These are phyloP conservation scores for Hypoxylon lienhwacheense DNA, from an alignment of 495 filamentous ascomycete species.

Conservation along the genomic window DNA sequence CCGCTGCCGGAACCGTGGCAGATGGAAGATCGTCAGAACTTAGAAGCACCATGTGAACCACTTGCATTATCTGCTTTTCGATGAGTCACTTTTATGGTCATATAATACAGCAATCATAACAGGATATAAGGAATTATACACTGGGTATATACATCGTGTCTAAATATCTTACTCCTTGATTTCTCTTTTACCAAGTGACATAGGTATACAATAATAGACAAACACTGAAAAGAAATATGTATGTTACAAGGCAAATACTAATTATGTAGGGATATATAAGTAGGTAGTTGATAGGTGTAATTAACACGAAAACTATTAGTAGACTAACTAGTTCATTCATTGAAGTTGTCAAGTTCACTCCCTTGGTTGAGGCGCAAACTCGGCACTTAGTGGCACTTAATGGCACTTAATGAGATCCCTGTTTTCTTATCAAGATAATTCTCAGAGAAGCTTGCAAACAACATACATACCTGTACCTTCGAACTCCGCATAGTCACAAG, in stretches of 20 bases:
- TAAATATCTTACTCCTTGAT: too few species aligned
- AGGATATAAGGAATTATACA: too few species aligned
- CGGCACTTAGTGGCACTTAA: too few species aligned
- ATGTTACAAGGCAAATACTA: background rate
- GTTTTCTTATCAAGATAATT: conserved; percentile 9
- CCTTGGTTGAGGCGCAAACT: conserved; percentile 22
- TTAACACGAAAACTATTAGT: too few species aligned
- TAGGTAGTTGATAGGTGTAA: too few species aligned
- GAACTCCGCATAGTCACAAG: too few species aligned
- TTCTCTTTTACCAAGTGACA: too few species aligned
- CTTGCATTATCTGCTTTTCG: too few species aligned
- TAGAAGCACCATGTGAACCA: conserved; percentile 9
- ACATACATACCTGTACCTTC: background rate
- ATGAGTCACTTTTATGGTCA: too few species aligned
- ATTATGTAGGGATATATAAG: background rate
- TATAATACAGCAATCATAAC: too few species aligned
- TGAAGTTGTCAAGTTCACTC: conserved; percentile 7
- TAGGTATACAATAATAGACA: background rate
- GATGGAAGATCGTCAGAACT: conserved; percentile 7
- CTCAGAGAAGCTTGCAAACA: background rate
- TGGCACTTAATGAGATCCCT: conserved; percentile 19
- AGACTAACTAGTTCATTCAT: too few species aligned
- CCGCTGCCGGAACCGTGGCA: conserved; percentile 2
- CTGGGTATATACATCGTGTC: too few species aligned
- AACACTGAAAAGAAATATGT: background rate